Evolutionary conservation across 768 basidiomycete genomes (phyloP).

Genomic region (Leccinum barrowsii): DNA sequence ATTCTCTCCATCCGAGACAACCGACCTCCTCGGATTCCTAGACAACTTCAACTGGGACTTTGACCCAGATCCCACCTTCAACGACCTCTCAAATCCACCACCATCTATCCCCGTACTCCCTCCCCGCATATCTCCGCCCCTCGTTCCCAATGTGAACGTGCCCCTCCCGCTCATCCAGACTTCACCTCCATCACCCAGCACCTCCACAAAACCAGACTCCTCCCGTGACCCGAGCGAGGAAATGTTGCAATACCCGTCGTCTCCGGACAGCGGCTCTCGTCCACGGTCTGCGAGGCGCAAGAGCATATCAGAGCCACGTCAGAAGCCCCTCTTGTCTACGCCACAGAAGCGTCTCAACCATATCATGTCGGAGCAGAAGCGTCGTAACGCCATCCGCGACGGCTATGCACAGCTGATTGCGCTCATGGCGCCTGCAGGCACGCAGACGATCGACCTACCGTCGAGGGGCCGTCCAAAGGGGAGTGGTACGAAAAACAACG

Average conservation of each 20-base stretch:
- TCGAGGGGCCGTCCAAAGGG: slow-evolving; percentile 80
- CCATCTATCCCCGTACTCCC: not conserved
- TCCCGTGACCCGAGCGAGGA: slow-evolving; percentile 11
- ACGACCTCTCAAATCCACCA: slow-evolving; percentile 7
- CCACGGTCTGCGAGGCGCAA: slow-evolving; percentile 23
- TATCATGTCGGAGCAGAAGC: slow-evolving; percentile 93
- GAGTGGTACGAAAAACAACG: slow-evolving; percentile 60
- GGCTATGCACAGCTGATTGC: slow-evolving; percentile 85
- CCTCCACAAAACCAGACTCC: slow-evolving; percentile 4
- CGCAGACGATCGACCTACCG: slow-evolving; percentile 68
- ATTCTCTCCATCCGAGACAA: slow-evolving; percentile 75
- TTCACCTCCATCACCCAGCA: slow-evolving; percentile 3
- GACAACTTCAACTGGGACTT: slow-evolving; percentile 77
- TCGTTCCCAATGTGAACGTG: not conserved
- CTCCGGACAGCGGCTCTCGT: slow-evolving; percentile 11
- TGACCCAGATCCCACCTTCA: slow-evolving; percentile 35
- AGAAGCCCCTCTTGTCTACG: slow-evolving; percentile 69
- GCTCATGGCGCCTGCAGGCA: slow-evolving; percentile 76
- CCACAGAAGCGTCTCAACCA: slow-evolving; percentile 90
- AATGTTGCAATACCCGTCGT: slow-evolving; percentile 1
- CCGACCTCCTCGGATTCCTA: slow-evolving; percentile 76
- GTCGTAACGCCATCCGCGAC: slow-evolving; percentile 86
- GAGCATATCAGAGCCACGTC: slow-evolving; percentile 20
- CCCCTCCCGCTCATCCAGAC: slow-evolving; percentile 1
- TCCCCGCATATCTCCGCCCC: not conserved